phyloP scores from a whole-genome alignment of 306 rosid species.

The Citrullus amarus region DNA sequence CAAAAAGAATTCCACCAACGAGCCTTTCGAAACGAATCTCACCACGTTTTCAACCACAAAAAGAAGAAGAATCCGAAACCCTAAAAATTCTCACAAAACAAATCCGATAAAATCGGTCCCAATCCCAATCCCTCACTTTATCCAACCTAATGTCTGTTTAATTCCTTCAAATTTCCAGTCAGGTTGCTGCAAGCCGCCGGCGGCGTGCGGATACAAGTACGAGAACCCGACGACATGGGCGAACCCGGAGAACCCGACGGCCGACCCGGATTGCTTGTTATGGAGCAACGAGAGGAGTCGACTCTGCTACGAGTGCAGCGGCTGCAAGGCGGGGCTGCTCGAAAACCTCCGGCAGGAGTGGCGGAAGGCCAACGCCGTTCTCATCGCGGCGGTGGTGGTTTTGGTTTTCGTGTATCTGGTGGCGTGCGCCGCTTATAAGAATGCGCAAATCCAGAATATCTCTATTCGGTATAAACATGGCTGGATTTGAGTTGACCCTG shows the following conservation, averaged over 20 bases:
- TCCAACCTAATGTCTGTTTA: neutral
- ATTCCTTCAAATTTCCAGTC: conserved; percentile 29
- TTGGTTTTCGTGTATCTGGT: conserved; percentile 65
- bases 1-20: neutral
- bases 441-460: conserved; percentile 71
- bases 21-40: neutral
- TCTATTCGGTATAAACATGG: conserved; percentile 68
- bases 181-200: conserved; percentile 91
- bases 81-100: neutral
- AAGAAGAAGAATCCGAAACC: neutral
- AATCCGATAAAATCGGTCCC: neutral
- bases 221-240: conserved; percentile 69
- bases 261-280: conserved; percentile 56
- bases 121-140: neutral
- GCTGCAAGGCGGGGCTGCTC: conserved; percentile 75
- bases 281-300: conserved; percentile 78
- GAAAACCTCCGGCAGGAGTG: conserved; percentile 77
- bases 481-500: conserved; percentile 29
- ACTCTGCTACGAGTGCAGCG: conserved; percentile 65
- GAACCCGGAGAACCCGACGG: conserved; percentile 42
- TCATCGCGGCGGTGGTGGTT: conserved; percentile 54
- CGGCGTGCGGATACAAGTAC: conserved; percentile 56
- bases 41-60: neutral
- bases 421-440: conserved; percentile 85
- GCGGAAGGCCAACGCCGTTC: conserved; percentile 66